phyloP scores from a whole-genome alignment of 164 flowering plant species.

The Berberis vulgaris region DNA sequence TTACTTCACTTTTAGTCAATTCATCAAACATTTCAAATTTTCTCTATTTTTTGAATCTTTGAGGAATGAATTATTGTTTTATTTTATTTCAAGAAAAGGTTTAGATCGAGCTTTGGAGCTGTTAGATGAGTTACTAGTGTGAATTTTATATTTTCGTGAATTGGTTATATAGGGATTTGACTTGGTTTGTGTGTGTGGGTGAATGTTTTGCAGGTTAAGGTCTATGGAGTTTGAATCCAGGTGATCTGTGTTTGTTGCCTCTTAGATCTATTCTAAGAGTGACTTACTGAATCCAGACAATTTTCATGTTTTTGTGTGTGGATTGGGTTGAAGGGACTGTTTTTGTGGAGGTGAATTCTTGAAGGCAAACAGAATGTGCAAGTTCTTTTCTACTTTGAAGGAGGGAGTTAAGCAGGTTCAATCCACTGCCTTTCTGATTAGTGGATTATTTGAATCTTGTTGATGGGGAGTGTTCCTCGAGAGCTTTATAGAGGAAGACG shows the following conservation, averaged over 20 bases:
- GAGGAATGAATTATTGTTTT: no score
- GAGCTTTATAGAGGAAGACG: no score
- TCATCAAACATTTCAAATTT: no score
- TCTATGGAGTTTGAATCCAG: constrained; percentile 5
- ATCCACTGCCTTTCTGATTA: constrained; percentile 23
- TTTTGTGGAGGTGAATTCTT: constrained; percentile 7
- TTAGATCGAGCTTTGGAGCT: no score
- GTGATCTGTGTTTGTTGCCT: constrained; percentile 5
- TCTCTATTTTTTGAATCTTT: no score
- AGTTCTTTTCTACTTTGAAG: constrained; percentile 16
- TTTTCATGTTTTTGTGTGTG: neutral
- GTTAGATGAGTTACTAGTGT: no score
- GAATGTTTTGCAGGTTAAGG: constrained; percentile 1
- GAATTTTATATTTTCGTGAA: neutral
- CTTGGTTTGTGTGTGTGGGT: neutral
- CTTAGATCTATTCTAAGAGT: neutral
- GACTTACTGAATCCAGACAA: neutral
- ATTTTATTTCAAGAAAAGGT: no score
- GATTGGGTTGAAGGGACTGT: neutral
- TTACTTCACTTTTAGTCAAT: neutral
- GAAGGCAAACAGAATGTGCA: constrained; percentile 31
- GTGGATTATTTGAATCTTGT: constrained; percentile 40
- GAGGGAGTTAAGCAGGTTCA: constrained; percentile 15
- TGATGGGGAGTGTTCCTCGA: constrained; percentile 35
- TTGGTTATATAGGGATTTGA: neutral